Conservation (phyloP, 2,329 filamentous ascomycete genomes). For the Aureobasidium sp. region DNA sequence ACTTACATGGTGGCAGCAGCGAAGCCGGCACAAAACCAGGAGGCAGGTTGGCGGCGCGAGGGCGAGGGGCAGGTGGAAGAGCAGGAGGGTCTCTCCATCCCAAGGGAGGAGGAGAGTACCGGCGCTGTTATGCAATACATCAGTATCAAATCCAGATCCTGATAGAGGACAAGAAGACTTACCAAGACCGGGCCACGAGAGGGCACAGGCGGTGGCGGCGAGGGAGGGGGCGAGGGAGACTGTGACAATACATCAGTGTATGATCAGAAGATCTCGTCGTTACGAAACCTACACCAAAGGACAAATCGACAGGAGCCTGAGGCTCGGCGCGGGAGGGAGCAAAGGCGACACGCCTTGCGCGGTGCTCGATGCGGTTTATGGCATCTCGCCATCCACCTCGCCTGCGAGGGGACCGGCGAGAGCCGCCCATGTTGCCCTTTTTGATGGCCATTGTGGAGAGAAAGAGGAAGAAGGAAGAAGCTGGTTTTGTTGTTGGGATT, state of each 20-base stretch:
- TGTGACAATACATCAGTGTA: background rate
- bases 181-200: background rate
- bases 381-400: background rate
- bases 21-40: background rate
- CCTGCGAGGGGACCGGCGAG: background rate
- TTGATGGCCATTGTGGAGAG: background rate
- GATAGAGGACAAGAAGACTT: background rate
- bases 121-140: background rate
- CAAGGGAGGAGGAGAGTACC: background rate
- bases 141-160: background rate
- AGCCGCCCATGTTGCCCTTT: background rate
- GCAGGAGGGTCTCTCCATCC: background rate
- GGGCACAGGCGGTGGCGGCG: background rate
- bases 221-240: background rate
- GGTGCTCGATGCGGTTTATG: background rate
- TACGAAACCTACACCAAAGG: background rate
- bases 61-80: background rate
- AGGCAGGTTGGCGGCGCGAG: background rate
- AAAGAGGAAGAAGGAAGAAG: background rate
- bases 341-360: background rate
- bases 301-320: background rate
- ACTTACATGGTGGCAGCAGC: background rate
- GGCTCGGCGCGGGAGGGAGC: background rate
- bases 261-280: background rate
- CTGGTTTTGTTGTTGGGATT: background rate